A percentile compares a stretch with the other conserved stretches of the same genome.
These are phyloP conservation scores for Phytopythium montanum DNA, from an alignment of 352 stramenopile genomes.

Conservation along the genomic window DNA sequence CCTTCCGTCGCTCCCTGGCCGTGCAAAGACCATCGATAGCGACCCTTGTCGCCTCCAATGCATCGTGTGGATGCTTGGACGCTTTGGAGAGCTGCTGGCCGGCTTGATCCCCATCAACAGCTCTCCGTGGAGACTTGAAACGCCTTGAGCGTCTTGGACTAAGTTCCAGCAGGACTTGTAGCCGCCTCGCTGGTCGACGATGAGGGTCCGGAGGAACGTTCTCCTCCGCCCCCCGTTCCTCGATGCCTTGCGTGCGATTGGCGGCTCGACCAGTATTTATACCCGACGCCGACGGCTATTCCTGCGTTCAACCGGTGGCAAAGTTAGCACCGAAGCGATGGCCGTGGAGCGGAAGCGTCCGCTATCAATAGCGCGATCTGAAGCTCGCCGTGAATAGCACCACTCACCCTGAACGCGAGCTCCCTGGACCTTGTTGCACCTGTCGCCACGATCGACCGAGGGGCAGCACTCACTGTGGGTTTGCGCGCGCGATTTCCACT, in stretches of 20 bases:
- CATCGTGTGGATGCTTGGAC: not conserved
- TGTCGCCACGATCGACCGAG: not conserved
- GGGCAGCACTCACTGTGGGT: constrained; percentile 5
- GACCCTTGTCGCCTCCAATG: not conserved
- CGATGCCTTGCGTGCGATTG: not conserved
- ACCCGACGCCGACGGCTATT: not conserved
- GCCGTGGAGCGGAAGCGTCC: not conserved
- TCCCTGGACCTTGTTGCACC: not conserved
- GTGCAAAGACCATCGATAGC: not conserved
- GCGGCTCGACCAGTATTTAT: not conserved
- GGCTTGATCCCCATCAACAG: not conserved
- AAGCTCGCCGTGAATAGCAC: not conserved
- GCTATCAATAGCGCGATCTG: not conserved
- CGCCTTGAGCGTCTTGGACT: not conserved
- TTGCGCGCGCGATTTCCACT: constrained; percentile 3
- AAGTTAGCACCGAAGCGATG: not conserved
- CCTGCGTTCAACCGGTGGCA: not conserved
- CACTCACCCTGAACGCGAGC: not conserved
- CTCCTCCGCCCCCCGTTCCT: not conserved
- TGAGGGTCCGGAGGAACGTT: not conserved
- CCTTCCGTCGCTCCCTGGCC: not conserved
- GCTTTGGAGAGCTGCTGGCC: not conserved
- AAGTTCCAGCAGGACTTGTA: too few species aligned
- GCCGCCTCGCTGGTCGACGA: not conserved
- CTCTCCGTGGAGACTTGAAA: not conserved